Evolutionary conservation across 176 grass and related monocot genomes (phyloP).

Genomic region (Musa schizocarpa): DNA sequence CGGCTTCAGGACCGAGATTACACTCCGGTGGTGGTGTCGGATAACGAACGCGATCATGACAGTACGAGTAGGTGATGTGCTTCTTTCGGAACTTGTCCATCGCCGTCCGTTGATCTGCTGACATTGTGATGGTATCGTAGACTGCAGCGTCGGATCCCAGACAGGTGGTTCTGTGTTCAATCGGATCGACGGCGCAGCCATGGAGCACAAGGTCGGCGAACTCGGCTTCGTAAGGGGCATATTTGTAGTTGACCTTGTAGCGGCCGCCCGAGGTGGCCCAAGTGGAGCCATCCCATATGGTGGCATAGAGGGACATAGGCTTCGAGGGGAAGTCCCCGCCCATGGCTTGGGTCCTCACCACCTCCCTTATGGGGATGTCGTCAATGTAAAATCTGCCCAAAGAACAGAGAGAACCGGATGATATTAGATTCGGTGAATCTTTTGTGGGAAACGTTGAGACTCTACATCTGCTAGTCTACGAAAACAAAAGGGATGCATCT

Average conservation of each 20-base stretch:
- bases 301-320: slow-evolving; percentile 87
- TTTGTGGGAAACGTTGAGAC: background rate
- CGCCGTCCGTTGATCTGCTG: slow-evolving; percentile 26
- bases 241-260: slow-evolving; percentile 97
- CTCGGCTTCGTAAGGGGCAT: slow-evolving; percentile 76
- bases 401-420: background rate
- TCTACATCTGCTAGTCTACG: background rate
- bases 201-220: slow-evolving; percentile 75
- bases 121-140: slow-evolving; percentile 2
- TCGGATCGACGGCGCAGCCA: slow-evolving; percentile 24
- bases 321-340: slow-evolving; percentile 70
- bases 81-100: slow-evolving; percentile 62
- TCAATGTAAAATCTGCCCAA: slow-evolving; percentile 82
- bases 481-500: background rate
- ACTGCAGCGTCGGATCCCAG: background rate
- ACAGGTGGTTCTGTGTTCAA: slow-evolving; percentile 6
- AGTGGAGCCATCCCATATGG: slow-evolving; percentile 91
- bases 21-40: slow-evolving; percentile 49
- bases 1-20: slow-evolving; percentile 38
- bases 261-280: slow-evolving; percentile 88
- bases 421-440: background rate
- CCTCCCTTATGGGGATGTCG: slow-evolving; percentile 59
- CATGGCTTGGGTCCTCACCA: slow-evolving; percentile 41
- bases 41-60: slow-evolving; percentile 69
- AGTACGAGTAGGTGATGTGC: slow-evolving; percentile 78